A percentile compares a stretch with the other conserved stretches of the same genome.
Evolutionary conservation across 768 basidiomycete species (phyloP).

Genomic region (Panus rudis): DNA sequence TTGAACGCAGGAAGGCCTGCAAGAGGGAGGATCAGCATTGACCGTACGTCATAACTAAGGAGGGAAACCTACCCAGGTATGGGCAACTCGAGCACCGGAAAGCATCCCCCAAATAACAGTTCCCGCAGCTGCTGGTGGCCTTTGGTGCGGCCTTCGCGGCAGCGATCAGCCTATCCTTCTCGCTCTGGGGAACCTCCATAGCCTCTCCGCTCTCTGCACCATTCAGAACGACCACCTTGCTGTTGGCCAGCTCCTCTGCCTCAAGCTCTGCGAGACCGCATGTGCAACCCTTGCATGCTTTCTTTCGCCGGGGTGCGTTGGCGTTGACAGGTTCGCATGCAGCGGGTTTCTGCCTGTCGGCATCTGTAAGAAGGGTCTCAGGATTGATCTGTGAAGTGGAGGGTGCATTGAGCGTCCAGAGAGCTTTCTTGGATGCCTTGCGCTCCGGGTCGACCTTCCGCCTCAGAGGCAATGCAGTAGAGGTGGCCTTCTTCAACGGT

Average conservation of each 20-base stretch:
- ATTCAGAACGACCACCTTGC: slow-evolving; percentile 64
- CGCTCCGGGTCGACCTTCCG: slow-evolving; percentile 47
- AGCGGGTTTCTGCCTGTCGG: slow-evolving; percentile 76
- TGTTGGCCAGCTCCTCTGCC: slow-evolving; percentile 61
- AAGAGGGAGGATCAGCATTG: slow-evolving; percentile 3
- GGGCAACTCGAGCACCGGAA: slow-evolving; percentile 96
- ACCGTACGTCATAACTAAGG: slow-evolving; percentile 1
- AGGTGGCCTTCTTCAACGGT: slow-evolving; percentile 32
- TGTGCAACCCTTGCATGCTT: slow-evolving; percentile 93
- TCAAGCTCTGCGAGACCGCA: slow-evolving; percentile 96
- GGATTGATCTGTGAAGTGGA: slow-evolving; percentile 73
- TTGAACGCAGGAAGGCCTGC: slow-evolving; percentile 97
- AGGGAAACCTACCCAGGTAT: slow-evolving; percentile 73
- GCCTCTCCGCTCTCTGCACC: slow-evolving; percentile 54
- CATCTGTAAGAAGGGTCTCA: slow-evolving; percentile 74
- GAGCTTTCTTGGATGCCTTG: slow-evolving; percentile 74
- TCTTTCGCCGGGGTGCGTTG: slow-evolving; percentile 61
- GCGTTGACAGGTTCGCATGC: slow-evolving; percentile 60
- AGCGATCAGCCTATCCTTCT: slow-evolving; percentile 55
- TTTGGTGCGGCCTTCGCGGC: slow-evolving; percentile 72
- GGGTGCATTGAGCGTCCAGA: slow-evolving; percentile 77
- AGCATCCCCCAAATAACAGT: slow-evolving; percentile 95
- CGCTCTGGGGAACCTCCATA: slow-evolving; percentile 47
- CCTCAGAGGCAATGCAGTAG: slow-evolving; percentile 39
- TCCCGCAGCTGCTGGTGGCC: slow-evolving; percentile 95